phyloP scores from a whole-genome alignment of 306 rosid genomes.

The Casuarina equisetifolia region DNA sequence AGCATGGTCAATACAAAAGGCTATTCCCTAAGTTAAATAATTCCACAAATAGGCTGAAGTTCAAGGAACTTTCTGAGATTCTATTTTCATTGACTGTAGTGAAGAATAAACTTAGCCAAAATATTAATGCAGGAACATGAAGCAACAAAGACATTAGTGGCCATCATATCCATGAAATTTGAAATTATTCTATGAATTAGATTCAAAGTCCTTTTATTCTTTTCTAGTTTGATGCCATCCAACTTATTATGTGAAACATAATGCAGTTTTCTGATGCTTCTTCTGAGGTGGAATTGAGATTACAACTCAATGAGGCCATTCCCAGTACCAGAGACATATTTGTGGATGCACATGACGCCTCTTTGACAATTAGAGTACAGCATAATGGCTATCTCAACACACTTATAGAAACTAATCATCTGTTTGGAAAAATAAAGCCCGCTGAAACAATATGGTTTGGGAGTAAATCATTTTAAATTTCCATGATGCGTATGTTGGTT shows the following conservation, averaged over 20 bases:
- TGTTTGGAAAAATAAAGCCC: slow-evolving; percentile 80
- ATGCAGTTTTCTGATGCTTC: slow-evolving; percentile 81
- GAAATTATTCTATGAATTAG: background rate
- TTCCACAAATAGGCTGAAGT: background rate
- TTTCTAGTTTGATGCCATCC: slow-evolving; percentile 18
- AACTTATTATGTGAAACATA: slow-evolving; percentile 18
- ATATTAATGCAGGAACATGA: background rate
- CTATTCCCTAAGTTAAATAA: background rate
- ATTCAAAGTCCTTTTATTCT: background rate
- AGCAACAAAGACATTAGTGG: slow-evolving; percentile 4
- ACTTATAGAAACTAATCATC: slow-evolving; percentile 64
- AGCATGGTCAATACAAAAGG: background rate
- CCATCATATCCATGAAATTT: background rate
- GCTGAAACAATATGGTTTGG: slow-evolving; percentile 91
- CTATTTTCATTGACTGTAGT: background rate
- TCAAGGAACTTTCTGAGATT: background rate
- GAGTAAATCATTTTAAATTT: slow-evolving; percentile 12
- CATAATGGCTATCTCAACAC: slow-evolving; percentile 57
- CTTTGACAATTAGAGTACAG: slow-evolving; percentile 60
- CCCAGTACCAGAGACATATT: slow-evolving; percentile 52
- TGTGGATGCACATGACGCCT: slow-evolving; percentile 59
- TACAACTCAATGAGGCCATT: slow-evolving; percentile 48
- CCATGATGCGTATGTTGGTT: background rate
- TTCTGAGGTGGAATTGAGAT: slow-evolving; percentile 83
- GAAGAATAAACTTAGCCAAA: background rate